Base-by-base conservation (phyloP, 352 stramenopile species). In the Phytophthora crassamura region DNA sequence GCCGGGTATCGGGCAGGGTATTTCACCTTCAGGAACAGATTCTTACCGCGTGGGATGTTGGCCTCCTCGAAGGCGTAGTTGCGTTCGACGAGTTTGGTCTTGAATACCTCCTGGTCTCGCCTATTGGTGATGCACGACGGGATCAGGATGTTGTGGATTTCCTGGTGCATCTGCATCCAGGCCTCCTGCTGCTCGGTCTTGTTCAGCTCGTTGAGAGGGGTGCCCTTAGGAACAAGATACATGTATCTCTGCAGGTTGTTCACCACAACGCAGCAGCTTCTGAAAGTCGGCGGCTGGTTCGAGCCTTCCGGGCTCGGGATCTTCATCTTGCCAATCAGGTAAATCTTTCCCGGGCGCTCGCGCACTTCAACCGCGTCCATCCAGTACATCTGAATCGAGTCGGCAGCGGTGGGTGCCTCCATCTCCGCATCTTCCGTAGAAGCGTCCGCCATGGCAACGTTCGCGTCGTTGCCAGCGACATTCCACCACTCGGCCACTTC, bases 51-150 rank as follows among this genome's bases (percentile, higher is more conserved):
- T 4, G 98, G 98, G 54, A 99, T 97, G 59, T 95, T 88, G 0
- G 88, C 78, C 48, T 98, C 87, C 38, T 99, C 97, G 72, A 99
- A 99, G 0, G 97, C 97, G 70, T 99, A 99, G 45, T 98, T 95
- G 34, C 97, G 93, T 38, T 91, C 84, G 15, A 99, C 97, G 18
- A 96, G 80, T 72, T 99, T 99, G 32, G 92, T 98, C 51, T 84
- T 88, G 78, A 98, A 99, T 8, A 62, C 53, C 47, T 95, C 69
- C 62, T 97, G 70, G 79, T 98, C 72, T 70, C 79, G 79, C 36
- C 73, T 78, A 28, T 63, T 77, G 6, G 80, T 84, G 58, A 96
- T 94, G 51, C 84, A 94, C 4, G 84, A 91, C 25, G 83, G 82
- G n/a, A 96, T 78, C 6, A 98, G 86, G 43, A 99, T 81, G 40